A percentile compares a stretch with the other conserved stretches of the same genome.
phyloP scores from a whole-genome alignment of 2,329 filamentous ascomycete species.

The Byssoonygena ceratinophila region DNA sequence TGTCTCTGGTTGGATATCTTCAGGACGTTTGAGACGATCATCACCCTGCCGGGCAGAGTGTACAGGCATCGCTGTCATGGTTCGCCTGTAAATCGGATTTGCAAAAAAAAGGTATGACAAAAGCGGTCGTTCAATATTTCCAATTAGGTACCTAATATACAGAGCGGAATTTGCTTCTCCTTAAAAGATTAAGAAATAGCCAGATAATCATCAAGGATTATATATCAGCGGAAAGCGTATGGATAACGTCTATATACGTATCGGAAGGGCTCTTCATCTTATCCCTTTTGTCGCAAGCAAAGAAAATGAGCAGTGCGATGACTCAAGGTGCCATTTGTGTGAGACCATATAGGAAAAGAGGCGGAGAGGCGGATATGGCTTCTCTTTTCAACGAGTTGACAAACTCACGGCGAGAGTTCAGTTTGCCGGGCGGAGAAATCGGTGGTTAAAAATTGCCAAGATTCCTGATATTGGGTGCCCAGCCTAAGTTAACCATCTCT shows the following conservation, averaged over 20 bases:
- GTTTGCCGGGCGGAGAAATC: background rate
- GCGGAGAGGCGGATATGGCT: constrained; percentile 1
- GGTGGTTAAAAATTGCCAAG: background rate
- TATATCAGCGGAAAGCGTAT: background rate
- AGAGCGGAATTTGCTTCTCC: background rate
- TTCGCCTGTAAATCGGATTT: background rate
- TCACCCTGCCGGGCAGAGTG: background rate
- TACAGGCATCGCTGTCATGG: background rate
- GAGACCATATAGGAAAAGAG: background rate
- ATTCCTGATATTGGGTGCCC: background rate
- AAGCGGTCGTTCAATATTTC: background rate
- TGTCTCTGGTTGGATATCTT: background rate
- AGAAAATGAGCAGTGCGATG: background rate
- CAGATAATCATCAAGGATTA: background rate
- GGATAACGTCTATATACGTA: background rate
- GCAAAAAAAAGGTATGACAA: background rate
- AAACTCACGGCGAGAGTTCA: background rate
- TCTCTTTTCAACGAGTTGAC: constrained; percentile 2
- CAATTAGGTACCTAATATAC: background rate
- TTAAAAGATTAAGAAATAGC: background rate
- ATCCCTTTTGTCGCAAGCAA: background rate
- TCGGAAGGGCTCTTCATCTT: background rate
- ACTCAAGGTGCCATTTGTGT: background rate
- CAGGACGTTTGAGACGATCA: background rate
- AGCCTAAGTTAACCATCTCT: no score